Evolutionary conservation across 1,139 yeast species (phyloP), one percentile per base, ranked within the genome.

Genomic region (Suhomyces anneliseae): DNA sequence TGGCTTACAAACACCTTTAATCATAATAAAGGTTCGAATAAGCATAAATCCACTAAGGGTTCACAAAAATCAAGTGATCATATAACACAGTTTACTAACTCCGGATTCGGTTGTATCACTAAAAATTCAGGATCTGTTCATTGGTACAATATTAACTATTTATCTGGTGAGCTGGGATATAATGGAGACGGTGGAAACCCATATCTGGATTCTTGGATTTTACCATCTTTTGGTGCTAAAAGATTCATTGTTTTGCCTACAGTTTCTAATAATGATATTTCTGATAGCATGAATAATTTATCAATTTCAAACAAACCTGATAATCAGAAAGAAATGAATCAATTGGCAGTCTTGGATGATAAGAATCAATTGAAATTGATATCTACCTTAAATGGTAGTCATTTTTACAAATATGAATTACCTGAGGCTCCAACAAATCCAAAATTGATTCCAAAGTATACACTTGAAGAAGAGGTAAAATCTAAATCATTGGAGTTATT

Each of bases 91-190:
- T 72, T 71, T 8, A 64, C 61, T 31, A 73, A 71, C 49, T 68
- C 69, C 5, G 79, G 83, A 0, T 70, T 83, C 56, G 83, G 87
- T 0, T 71, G 85, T 40, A 69, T 82, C 29, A 83, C 85, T 24
- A 70, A 73, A 49, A 65, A 74, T 7, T 70, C 79, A 26, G 90
- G 90, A 0, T 79, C 87, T 2, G 66, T 85, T 10, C 90, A 85
- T 56, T 82, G 86, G 80, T 85, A 81, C 62, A 72, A 73, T 51
- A 65, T 70, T 43, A 73, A 74, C 49, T 71, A 73, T 51, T 57
- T 74, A 35, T 60, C 66, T 12, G 76, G 76, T 2, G 68, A 59
- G 40, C 65, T 64, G 46, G 69, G 69, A 44, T 56, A 47, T 40
- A 71, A 70, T 36, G 27, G 41, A 31, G 26, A 36, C 7, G 43